A percentile compares a stretch with the other conserved stretches of the same genome.
phyloP scores from a whole-genome alignment of 2,329 filamentous ascomycete genomes.

The Monosporascus sp. region DNA sequence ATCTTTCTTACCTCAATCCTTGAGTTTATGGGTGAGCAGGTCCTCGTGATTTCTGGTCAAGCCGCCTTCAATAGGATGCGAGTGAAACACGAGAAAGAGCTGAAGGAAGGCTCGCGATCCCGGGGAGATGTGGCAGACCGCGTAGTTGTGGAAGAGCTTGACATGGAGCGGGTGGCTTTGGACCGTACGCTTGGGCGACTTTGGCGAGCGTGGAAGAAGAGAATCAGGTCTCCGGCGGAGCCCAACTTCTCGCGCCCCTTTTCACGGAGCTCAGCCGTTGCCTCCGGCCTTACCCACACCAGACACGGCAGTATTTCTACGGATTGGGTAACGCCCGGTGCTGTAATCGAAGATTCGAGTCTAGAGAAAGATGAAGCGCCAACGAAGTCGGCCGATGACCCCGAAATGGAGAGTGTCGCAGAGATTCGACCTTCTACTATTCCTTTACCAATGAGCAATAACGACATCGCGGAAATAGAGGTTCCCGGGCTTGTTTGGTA shows the following conservation, averaged over 20 bases:
- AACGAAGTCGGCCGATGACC: background rate
- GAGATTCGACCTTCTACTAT: slow-evolving; percentile 50
- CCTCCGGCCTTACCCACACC: slow-evolving; percentile 25
- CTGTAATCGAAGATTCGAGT: slow-evolving; percentile 15
- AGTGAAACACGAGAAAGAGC: slow-evolving; percentile 52
- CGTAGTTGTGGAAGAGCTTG: slow-evolving; percentile 79
- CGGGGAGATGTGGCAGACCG: slow-evolving; percentile 53
- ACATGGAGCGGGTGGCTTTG: slow-evolving; percentile 89
- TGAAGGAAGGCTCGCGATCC: slow-evolving; percentile 45
- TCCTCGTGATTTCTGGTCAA: slow-evolving; percentile 79
- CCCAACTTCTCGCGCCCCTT: slow-evolving; percentile 44
- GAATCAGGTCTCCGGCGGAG: slow-evolving; percentile 55
- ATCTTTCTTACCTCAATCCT: slow-evolving; percentile 95
- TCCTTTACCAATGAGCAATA: slow-evolving; percentile 61
- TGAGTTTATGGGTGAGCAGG: slow-evolving; percentile 90
- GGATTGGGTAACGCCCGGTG: slow-evolving; percentile 36
- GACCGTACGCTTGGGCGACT: slow-evolving; percentile 83
- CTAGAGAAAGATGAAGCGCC: slow-evolving; percentile 18
- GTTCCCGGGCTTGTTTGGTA: slow-evolving; percentile 62
- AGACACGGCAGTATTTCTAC: slow-evolving; percentile 34
- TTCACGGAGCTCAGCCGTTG: slow-evolving; percentile 41
- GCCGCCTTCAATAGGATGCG: slow-evolving; percentile 69
- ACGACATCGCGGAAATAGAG: slow-evolving; percentile 76
- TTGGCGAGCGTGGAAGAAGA: slow-evolving; percentile 95
- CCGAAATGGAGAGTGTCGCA: background rate